Evolutionary conservation across 192 early-diverging fungal species (phyloP).

Genomic region (Rhizophagus prolifer): DNA sequence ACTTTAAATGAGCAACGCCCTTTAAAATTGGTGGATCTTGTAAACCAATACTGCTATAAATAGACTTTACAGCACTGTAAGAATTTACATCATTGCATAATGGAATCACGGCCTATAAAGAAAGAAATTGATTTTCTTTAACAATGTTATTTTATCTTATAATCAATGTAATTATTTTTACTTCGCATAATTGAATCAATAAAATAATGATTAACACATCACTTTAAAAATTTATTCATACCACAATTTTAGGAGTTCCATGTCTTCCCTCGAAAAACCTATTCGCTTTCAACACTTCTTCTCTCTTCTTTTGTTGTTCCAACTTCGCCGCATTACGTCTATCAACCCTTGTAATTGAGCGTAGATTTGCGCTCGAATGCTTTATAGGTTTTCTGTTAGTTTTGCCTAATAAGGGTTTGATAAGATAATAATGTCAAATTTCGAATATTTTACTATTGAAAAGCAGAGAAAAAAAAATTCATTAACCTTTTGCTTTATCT

Average conservation of each 20-base stretch:
- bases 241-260: conserved; percentile 86
- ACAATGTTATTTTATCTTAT: background rate
- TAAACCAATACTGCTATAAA: conserved; percentile 49
- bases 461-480: too few species aligned
- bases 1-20: conserved; percentile 41
- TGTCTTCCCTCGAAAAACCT: conserved; percentile 82
- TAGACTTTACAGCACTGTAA: conserved; percentile 48
- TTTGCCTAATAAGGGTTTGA: conserved; percentile 48
- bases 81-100: conserved; percentile 79
- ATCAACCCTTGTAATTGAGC: conserved; percentile 62
- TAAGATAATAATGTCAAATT: too few species aligned
- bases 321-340: conserved; percentile 79
- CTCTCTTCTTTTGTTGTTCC: conserved; percentile 80
- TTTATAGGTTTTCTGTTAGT: conserved; percentile 63
- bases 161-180: background rate
- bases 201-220: background rate
- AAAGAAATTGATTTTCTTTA: background rate
- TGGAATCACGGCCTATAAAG: conserved; percentile 70
- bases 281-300: conserved; percentile 63
- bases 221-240: conserved; percentile 28
- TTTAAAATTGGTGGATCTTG: conserved; percentile 32
- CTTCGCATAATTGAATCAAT: background rate
- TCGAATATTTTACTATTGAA: too few species aligned
- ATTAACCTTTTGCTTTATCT: conserved; percentile 73
- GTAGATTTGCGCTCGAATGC: conserved; percentile 44